A percentile compares a stretch with the other conserved stretches of the same genome.
These are phyloP conservation scores for Coniochaeta sp. DNA, from an alignment of 2,329 filamentous ascomycete species.

Conservation along the genomic window DNA sequence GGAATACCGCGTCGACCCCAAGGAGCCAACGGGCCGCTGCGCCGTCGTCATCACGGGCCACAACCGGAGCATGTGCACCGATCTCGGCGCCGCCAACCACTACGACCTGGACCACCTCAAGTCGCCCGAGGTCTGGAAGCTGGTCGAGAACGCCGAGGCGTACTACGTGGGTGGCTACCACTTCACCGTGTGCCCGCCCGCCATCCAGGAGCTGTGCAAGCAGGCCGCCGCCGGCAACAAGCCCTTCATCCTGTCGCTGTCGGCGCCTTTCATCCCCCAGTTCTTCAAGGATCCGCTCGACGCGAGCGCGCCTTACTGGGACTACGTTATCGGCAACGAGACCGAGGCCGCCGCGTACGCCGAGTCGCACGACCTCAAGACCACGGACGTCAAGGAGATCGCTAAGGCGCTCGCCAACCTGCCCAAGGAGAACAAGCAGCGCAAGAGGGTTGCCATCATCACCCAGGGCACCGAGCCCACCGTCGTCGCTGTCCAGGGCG, in stretches of 20 bases:
- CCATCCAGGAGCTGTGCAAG: constrained; percentile 82
- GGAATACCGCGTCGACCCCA: constrained; percentile 87
- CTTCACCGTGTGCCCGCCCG: constrained; percentile 89
- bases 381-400: constrained; percentile 75
- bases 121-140: constrained; percentile 81
- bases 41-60: constrained; percentile 95
- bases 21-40: constrained; percentile 82
- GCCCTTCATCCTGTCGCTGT: constrained; percentile 83
- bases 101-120: constrained; percentile 94
- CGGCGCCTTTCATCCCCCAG: constrained; percentile 89
- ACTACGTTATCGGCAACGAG: constrained; percentile 96
- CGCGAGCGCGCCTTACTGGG: constrained; percentile 80
- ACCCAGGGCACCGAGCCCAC: constrained; percentile 93
- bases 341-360: constrained; percentile 86
- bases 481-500: constrained; percentile 69
- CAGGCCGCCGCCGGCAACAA: constrained; percentile 88
- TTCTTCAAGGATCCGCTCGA: constrained; percentile 98
- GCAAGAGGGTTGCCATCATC: constrained; percentile 80
- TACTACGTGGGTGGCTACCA: constrained; percentile 97
- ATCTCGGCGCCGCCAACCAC: constrained; percentile 92
- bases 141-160: constrained; percentile 80
- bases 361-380: constrained; percentile 67
- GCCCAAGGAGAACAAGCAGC: constrained; percentile 84
- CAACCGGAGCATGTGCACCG: constrained; percentile 90
- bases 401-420: constrained; percentile 78